These are phyloP conservation scores for Rosa chinensis DNA, from an alignment of 306 rosid genomes.

Conservation along the genomic window DNA sequence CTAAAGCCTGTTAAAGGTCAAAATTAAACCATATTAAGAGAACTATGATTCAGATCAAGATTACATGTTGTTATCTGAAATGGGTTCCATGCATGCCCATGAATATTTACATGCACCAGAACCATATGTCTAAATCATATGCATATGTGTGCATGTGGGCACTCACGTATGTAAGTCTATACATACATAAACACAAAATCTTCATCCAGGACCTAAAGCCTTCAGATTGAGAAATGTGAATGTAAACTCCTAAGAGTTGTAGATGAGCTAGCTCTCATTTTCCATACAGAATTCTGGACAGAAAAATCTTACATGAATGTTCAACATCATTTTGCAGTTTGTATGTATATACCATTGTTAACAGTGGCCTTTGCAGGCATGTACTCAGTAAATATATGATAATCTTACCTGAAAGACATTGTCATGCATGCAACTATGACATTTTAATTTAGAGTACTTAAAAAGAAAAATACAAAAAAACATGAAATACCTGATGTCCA, in stretches of 20 bases:
- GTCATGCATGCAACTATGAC: not conserved
- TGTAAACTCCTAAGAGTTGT: not conserved
- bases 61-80: not conserved
- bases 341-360: not conserved
- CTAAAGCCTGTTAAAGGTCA: constrained; percentile 69
- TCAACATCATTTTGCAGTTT: not conserved
- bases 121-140: not conserved
- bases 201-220: not conserved
- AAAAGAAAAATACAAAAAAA: not conserved
- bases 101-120: not conserved
- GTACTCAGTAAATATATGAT: not conserved
- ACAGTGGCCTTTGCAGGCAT: not conserved
- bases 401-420: not conserved
- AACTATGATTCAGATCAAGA: not conserved
- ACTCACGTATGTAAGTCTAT: not conserved
- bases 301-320: not conserved
- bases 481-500: constrained; percentile 85
- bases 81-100: not conserved
- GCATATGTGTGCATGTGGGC: not conserved
- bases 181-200: not conserved
- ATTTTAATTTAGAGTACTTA: not conserved
- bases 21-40: not conserved
- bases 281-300: not conserved
- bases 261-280: not conserved
- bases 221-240: not conserved